Evolutionary conservation across 805 yeast genomes (phyloP), one percentile per base, ranked within the genome.

Genomic region (Yarrowia porcina): DNA sequence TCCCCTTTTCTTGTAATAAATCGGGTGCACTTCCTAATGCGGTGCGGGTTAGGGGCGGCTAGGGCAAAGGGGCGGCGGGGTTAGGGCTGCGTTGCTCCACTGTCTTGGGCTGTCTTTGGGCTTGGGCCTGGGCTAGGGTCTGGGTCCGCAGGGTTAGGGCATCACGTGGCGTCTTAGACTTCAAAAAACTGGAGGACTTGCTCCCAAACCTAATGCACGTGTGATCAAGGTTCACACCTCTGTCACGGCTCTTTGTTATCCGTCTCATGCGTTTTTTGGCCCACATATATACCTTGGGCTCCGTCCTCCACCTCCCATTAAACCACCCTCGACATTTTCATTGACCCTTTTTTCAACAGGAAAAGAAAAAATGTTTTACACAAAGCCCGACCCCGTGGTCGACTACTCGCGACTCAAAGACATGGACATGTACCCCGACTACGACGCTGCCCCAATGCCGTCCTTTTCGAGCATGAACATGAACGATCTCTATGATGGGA

Each of bases 341-440:
- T 27, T 44, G 20, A 25, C 9, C 33, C 1, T 12, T 17, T 20
- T 15, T n/a, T 4, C 20, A 36, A 18, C 6, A n/a, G n/a, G n/a
- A n/a, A n/a, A n/a, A n/a, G n/a, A n/a, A n/a, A n/a, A n/a, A n/a
- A 52, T 52, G 59, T 36, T 52, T 13, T 52, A 52, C 59, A 10
- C 44, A 11, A 52, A 36, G 44, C 32, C 59, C 44, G 59, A 52
- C 18, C 44, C 59, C 2, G 44, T 52, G 25, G 59, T 52, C 9
- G 59, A 52, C 28, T 50, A 50, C 32, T 49, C 56, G 2, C 57
- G 57, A 6, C 42, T 50, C 57, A 50, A 50, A 42, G 57, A 50
- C 11, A 50, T 50, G 57, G 57, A 50, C 32, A 35, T 52, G 42
- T 52, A 52, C 13, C 59, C 59, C 13, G 59, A 52, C 5, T 52